A percentile compares a stretch with the other conserved stretches of the same genome.
Evolutionary conservation across 2,329 filamentous ascomycete species (phyloP).

Genomic region (Septoria linicola): DNA sequence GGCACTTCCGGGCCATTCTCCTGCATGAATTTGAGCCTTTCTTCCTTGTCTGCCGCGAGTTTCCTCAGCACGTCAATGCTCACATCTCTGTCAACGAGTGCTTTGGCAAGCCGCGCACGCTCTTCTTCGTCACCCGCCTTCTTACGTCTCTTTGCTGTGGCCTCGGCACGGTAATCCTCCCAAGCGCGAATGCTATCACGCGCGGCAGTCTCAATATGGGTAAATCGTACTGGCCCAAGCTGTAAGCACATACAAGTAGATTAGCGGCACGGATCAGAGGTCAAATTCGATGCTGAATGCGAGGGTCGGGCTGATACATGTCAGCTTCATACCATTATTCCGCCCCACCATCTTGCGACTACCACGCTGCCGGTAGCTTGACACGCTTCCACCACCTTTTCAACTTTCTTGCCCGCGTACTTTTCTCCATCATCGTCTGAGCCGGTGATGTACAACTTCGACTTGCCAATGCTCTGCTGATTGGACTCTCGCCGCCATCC

Average conservation of each 20-base stretch:
- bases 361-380: slow-evolving; percentile 49
- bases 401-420: slow-evolving; percentile 50
- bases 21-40: slow-evolving; percentile 33
- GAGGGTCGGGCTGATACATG: too few relatives aligned
- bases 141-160: slow-evolving; percentile 35
- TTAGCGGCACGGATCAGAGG: too few relatives aligned
- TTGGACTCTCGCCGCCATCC: slow-evolving; percentile 52
- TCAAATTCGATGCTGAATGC: too few relatives aligned
- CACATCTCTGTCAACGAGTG: slow-evolving; percentile 48
- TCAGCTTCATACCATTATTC: slow-evolving; percentile 39
- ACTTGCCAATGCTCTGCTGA: slow-evolving; percentile 47
- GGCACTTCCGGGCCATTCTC: slow-evolving; percentile 5
- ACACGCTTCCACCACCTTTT: slow-evolving; percentile 48
- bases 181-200: slow-evolving; percentile 49
- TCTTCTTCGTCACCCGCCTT: slow-evolving; percentile 36
- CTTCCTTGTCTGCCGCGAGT: slow-evolving; percentile 49
- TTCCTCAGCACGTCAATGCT: slow-evolving; percentile 50
- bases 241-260: not conserved
- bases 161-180: slow-evolving; percentile 35
- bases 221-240: slow-evolving; percentile 54
- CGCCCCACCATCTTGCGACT: slow-evolving; percentile 57
- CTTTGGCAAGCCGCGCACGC: slow-evolving; percentile 41
- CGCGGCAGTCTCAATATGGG: slow-evolving; percentile 52
- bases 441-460: slow-evolving; percentile 44
- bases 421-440: slow-evolving; percentile 57